Evolutionary conservation across 768 basidiomycete genomes (phyloP).

Genomic region (Terana coerulea): DNA sequence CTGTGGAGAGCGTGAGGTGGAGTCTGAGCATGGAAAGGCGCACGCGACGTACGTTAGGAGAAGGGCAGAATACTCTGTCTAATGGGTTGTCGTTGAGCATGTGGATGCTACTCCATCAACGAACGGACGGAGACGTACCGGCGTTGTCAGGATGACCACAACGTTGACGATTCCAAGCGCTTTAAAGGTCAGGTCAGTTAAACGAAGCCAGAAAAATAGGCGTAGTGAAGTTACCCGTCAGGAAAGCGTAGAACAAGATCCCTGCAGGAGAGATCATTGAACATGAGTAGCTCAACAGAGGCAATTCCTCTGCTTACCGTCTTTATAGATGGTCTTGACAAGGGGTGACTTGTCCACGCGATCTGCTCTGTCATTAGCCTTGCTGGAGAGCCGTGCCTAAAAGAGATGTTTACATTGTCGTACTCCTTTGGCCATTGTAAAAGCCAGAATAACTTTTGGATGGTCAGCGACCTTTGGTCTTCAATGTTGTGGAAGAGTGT

Average conservation of each 20-base stretch:
- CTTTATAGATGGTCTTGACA: constrained; percentile 4
- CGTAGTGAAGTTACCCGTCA: constrained; percentile 5
- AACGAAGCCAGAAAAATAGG: not conserved
- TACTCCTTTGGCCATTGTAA: not conserved
- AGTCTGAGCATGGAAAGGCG: too few species aligned
- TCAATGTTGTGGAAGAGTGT: too few species aligned
- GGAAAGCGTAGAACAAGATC: constrained; percentile 8
- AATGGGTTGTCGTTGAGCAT: not conserved
- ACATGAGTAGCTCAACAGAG: not conserved
- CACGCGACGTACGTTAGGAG: constrained; percentile 7
- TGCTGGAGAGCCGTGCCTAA: too few species aligned
- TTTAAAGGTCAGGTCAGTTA: not conserved
- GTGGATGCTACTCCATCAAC: too few species aligned
- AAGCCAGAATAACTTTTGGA: too few species aligned
- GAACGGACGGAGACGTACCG: not conserved
- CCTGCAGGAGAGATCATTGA: not conserved
- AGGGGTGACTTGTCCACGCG: not conserved
- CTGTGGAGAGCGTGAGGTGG: too few species aligned
- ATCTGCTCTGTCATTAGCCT: too few species aligned
- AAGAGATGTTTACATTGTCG: not conserved
- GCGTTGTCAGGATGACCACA: constrained; percentile 4
- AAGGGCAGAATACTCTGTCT: constrained; percentile 5
- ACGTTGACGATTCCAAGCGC: constrained; percentile 10
- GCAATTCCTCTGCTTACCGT: constrained; percentile 1
- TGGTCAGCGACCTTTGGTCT: too few species aligned